phyloP scores from a whole-genome alignment of 2,329 filamentous ascomycete genomes.

The Rhynchosporium agropyri region DNA sequence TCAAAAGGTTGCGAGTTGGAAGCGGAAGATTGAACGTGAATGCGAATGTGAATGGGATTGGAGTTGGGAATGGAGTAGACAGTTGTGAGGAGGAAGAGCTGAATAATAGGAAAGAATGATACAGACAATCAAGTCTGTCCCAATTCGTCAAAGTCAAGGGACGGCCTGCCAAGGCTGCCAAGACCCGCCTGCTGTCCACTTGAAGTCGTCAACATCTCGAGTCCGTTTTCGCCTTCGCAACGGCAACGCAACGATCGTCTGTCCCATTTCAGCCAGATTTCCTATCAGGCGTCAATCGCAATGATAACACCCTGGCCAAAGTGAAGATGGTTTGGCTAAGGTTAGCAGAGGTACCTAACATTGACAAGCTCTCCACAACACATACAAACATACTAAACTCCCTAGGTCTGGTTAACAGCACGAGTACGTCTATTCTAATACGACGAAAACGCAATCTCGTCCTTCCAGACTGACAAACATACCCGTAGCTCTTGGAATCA shows the following conservation, averaged over 20 bases:
- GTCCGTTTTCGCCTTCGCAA: constrained; percentile 9
- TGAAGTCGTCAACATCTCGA: neutral
- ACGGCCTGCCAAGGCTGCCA: neutral
- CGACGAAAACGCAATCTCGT: neutral
- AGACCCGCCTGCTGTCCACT: neutral
- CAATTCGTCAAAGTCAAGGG: neutral
- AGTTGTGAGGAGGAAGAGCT: neutral
- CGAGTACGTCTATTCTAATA: constrained; percentile 27
- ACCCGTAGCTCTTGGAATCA: constrained; percentile 52
- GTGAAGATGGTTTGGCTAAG: constrained; percentile 18
- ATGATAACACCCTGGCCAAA: constrained; percentile 10
- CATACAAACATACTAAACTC: neutral
- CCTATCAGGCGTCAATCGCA: constrained; percentile 25
- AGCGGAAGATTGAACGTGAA: neutral
- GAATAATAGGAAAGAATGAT: neutral
- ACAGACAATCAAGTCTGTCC: neutral
- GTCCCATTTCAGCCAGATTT: neutral
- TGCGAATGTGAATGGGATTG: neutral
- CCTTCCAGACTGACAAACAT: neutral
- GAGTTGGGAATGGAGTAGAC: neutral
- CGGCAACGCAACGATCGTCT: constrained; percentile 4
- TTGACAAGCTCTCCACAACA: neutral
- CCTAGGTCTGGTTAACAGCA: constrained; percentile 36
- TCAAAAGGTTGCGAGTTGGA: constrained; percentile 1
- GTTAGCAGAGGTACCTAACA: constrained; percentile 11